phyloP scores from a whole-genome alignment of 2,329 filamentous ascomycete species.

The Eurotiales sp. region DNA sequence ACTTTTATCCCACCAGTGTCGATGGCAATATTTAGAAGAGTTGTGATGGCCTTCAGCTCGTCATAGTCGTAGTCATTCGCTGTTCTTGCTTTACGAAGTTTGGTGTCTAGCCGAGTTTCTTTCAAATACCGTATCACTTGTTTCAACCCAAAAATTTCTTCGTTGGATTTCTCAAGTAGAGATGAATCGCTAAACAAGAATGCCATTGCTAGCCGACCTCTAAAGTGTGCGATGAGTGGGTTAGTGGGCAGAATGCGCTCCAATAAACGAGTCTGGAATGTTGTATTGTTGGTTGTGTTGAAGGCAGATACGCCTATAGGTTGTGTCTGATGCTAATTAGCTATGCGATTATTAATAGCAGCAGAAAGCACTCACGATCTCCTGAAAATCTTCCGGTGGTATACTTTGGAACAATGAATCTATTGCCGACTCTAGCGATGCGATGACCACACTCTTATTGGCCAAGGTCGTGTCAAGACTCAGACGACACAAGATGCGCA shows the following conservation, averaged over 20 bases:
- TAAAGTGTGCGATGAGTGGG: conserved; percentile 33
- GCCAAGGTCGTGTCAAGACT: conserved; percentile 33
- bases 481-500: conserved; percentile 35
- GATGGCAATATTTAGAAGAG: conserved; percentile 70
- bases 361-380: conserved; percentile 19
- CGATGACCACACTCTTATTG: conserved; percentile 25
- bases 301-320: conserved; percentile 26
- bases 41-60: conserved; percentile 61
- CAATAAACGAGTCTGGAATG: conserved; percentile 39
- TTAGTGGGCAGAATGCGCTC: conserved; percentile 38
- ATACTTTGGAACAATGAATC: conserved; percentile 27
- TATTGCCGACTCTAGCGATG: conserved; percentile 33
- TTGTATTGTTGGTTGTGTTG: conserved; percentile 34
- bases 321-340: conserved; percentile 22
- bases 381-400: conserved; percentile 18
- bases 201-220: conserved; percentile 36
- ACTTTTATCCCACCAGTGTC: conserved; percentile 55
- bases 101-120: conserved; percentile 31
- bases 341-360: not conserved
- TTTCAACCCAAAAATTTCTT: conserved; percentile 28
- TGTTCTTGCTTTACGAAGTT: conserved; percentile 22
- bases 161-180: conserved; percentile 24
- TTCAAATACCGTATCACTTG: conserved; percentile 27
- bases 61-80: conserved; percentile 55
- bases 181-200: conserved; percentile 30